These are phyloP conservation scores for Tympanopsis confertula DNA, from an alignment of 2,329 filamentous ascomycete species.

Conservation along the genomic window DNA sequence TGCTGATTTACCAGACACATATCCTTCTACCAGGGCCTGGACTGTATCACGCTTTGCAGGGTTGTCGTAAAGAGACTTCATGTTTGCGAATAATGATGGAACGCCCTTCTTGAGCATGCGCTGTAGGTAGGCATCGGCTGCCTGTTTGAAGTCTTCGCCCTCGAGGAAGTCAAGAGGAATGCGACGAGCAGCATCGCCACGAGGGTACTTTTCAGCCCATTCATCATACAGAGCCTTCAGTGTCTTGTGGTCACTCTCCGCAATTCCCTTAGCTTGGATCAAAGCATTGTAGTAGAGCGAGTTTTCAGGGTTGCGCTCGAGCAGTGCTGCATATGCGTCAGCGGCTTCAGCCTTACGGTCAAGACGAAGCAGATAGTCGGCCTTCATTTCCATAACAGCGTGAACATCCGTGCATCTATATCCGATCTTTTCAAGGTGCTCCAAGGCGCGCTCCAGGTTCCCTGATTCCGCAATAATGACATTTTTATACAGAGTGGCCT, in stretches of 20 bases:
- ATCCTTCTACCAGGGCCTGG: constrained; percentile 65
- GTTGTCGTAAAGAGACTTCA: constrained; percentile 84
- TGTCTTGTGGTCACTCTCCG: constrained; percentile 9
- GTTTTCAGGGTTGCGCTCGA: constrained; percentile 82
- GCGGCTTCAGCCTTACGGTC: constrained; percentile 69
- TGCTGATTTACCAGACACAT: constrained; percentile 37
- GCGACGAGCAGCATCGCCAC: constrained; percentile 73
- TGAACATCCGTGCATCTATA: constrained; percentile 47
- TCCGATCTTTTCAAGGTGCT: constrained; percentile 69
- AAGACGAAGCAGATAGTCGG: constrained; percentile 71
- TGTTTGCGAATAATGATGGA: constrained; percentile 89
- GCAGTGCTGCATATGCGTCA: constrained; percentile 66
- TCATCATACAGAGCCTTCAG: constrained; percentile 67
- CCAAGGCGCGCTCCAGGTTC: constrained; percentile 69
- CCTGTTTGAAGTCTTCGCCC: constrained; percentile 69
- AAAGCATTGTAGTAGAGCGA: constrained; percentile 75
- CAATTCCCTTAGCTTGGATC: constrained; percentile 54
- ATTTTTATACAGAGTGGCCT: constrained; percentile 92
- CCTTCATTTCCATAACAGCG: constrained; percentile 73
- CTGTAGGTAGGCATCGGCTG: constrained; percentile 68
- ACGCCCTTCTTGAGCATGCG: constrained; percentile 85
- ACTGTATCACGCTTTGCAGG: constrained; percentile 66
- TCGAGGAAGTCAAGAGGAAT: constrained; percentile 77
- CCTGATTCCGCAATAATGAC: constrained; percentile 82
- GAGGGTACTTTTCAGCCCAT: constrained; percentile 69